Conservation (phyloP, 176 grass and related monocot genomes). For the Avena sativa region DNA sequence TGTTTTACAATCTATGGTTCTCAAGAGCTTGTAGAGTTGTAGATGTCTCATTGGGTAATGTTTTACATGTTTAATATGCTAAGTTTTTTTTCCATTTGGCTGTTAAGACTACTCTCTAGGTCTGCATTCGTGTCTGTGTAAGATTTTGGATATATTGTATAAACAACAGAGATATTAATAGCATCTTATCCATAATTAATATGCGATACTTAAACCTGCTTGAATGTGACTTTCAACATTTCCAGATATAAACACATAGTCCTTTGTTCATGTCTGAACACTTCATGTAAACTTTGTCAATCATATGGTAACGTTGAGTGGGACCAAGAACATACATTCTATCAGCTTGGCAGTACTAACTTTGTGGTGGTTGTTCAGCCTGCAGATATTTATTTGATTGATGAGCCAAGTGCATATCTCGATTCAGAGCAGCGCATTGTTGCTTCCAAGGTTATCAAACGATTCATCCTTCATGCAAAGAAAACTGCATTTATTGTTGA, state of each 20-base stretch:
- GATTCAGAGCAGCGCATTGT: slow-evolving; percentile 35
- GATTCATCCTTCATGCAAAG: slow-evolving; percentile 36
- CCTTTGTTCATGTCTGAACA: not conserved
- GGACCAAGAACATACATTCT: not conserved
- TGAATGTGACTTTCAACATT: slow-evolving; percentile 15
- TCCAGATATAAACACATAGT: not conserved
- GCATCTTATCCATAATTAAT: slow-evolving; percentile 22
- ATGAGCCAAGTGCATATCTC: slow-evolving; percentile 31
- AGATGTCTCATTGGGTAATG: not conserved
- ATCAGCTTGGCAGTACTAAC: not conserved
- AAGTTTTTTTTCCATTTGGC: not conserved
- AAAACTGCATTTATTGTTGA: slow-evolving; percentile 35
- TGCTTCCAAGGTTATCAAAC: slow-evolving; percentile 33
- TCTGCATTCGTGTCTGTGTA: not conserved
- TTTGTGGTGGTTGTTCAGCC: slow-evolving; percentile 27
- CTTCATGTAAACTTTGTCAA: not conserved
- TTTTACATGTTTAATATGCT: not conserved
- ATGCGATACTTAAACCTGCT: not conserved
- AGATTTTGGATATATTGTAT: not conserved
- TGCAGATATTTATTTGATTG: slow-evolving; percentile 35
- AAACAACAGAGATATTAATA: not conserved
- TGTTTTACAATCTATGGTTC: not conserved
- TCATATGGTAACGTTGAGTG: not conserved
- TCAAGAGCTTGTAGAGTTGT: not conserved
- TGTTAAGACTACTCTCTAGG: slow-evolving; percentile 3